Evolutionary conservation across 306 rosid genomes (phyloP).

Genomic region (Vigna radiata): DNA sequence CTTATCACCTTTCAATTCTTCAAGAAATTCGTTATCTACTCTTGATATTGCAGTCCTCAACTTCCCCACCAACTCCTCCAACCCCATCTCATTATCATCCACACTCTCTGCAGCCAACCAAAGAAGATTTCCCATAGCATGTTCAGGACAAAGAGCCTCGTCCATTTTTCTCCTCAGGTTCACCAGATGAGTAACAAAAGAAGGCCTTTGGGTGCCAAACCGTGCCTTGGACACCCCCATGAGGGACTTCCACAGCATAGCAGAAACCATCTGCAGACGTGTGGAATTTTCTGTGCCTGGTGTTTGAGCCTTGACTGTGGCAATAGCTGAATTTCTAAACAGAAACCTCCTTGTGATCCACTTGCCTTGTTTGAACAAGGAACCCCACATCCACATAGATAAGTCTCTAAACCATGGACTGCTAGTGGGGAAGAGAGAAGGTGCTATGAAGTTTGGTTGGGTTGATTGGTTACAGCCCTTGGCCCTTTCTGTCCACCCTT

Average conservation of each 20-base stretch:
- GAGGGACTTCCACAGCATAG: conserved; percentile 59
- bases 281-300: conserved; percentile 6
- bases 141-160: conserved; percentile 30
- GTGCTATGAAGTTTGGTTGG: conserved; percentile 37
- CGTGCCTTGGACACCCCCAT: conserved; percentile 41
- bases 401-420: conserved; percentile 18
- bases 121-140: conserved; percentile 54
- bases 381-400: background rate
- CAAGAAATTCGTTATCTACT: conserved; percentile 1
- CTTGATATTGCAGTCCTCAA: conserved; percentile 34
- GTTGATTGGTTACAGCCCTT: background rate
- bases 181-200: conserved; percentile 47
- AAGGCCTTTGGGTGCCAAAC: conserved; percentile 25
- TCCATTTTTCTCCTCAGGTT: conserved; percentile 46
- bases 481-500: conserved; percentile 48
- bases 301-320: conserved; percentile 45
- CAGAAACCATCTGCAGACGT: conserved; percentile 51
- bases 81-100: background rate
- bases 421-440: conserved; percentile 40
- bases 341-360: conserved; percentile 47
- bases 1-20: conserved; percentile 18
- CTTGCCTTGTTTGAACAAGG: conserved; percentile 11
- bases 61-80: conserved; percentile 31
- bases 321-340: conserved; percentile 46
- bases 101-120: conserved; percentile 31